Conservation (phyloP, 2,329 filamentous ascomycete species). For the Sporothrix brasiliensis region DNA sequence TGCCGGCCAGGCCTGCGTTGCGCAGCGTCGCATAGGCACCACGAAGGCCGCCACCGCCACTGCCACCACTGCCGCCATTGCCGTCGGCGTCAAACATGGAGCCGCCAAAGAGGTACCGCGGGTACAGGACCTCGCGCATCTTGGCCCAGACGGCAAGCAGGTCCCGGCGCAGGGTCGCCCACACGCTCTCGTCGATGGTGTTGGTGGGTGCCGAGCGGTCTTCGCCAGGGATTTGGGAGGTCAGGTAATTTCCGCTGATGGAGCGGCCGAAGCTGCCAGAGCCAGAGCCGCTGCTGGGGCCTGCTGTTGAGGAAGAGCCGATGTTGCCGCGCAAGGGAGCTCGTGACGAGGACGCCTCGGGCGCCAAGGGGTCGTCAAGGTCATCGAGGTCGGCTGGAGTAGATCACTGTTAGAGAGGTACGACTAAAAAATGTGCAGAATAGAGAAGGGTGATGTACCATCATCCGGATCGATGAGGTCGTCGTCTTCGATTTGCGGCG, state of each 20-base stretch:
- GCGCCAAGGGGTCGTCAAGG: slow-evolving; percentile 81
- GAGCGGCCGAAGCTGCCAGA: slow-evolving; percentile 50
- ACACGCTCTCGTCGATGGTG: slow-evolving; percentile 96
- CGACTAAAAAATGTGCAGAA: neutral
- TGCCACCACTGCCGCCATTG: slow-evolving; percentile 39
- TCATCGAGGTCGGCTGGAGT: slow-evolving; percentile 78
- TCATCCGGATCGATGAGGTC: slow-evolving; percentile 80
- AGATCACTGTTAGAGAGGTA: neutral
- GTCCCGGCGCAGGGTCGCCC: slow-evolving; percentile 94
- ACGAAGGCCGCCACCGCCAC: slow-evolving; percentile 46
- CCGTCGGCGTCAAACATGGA: slow-evolving; percentile 62
- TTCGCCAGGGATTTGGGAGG: slow-evolving; percentile 86
- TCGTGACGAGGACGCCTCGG: slow-evolving; percentile 64
- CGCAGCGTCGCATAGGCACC: slow-evolving; percentile 65
- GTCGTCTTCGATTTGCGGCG: slow-evolving; percentile 62
- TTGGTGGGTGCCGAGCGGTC: slow-evolving; percentile 86
- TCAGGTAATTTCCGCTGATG: slow-evolving; percentile 79
- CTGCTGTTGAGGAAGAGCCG: slow-evolving; percentile 72
- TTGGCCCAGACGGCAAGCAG: slow-evolving; percentile 94
- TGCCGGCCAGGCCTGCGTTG: slow-evolving; percentile 60
- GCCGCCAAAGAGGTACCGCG: slow-evolving; percentile 82
- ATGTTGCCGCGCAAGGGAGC: slow-evolving; percentile 86
- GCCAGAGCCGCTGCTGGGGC: slow-evolving; percentile 66
- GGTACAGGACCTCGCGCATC: slow-evolving; percentile 95
- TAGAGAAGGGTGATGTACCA: slow-evolving; percentile 52